Base-by-base conservation (phyloP, 805 yeast genomes). In the Saccharomycopsis babjevae region DNA sequence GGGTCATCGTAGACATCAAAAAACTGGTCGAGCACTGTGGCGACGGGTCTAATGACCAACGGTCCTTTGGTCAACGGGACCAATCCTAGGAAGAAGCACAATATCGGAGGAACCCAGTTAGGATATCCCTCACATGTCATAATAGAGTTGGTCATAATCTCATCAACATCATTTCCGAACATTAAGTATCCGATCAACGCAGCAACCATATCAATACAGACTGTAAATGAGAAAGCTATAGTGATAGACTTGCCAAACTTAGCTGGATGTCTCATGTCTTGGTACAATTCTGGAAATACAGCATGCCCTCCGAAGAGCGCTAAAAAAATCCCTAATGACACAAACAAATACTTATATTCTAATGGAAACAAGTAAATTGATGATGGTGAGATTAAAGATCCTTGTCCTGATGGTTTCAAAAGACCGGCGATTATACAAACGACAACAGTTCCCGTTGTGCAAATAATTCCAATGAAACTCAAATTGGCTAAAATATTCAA, bases 231-330 rank as follows among this genome's bases (percentile, higher is more conserved):
- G 68, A 85, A 88, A 0, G 89, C 82, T 16, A 81, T 70, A 43
- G 79, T 76, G 58, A 85, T 75, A 61, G 85, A 78, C 25, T 70
- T 68, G n/a, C 70, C 66, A 69, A 81, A 88, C 67, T 85, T 83
- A 32, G 73, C 65, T 3, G 93, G 92, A 65, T 83, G 86, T 59
- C 88, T 77, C 87, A 88, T 84, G 70, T 88, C 96, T 40, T 83
- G 78, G 69, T 83, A 84, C 59, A 88, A 76, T 66, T 88, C 88
- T 1, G 94, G 94, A 68, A 88, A 88, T 30, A 88, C 81, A 5
- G 94, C 89, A 72, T 88, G 94, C 0, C 94, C 93, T 5, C 94
- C 91, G 76, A 88, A 88, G 0, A 93, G 92, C 3, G 92, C 86
- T 78, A 85, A 78, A 63, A 84, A 78, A 58, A 85, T 83, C 13